phyloP scores from a whole-genome alignment of 306 rosid genomes.

The Fragaria ananassa region DNA sequence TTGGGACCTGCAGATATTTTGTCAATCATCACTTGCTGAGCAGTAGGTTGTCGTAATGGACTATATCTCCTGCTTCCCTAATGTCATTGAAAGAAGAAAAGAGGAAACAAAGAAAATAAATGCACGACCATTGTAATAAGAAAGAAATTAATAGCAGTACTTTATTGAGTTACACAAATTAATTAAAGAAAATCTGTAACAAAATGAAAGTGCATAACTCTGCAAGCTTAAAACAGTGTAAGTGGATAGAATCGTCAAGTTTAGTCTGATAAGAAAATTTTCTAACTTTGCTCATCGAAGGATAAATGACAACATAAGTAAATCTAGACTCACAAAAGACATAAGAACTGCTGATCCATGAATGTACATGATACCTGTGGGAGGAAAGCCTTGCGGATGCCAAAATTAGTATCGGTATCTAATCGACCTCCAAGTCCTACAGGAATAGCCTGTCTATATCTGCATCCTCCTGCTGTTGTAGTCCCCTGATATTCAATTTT shows the following conservation, averaged over 20 bases:
- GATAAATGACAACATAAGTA: neutral
- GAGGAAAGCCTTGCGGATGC: constrained; percentile 80
- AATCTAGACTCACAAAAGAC: neutral
- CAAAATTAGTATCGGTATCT: constrained; percentile 65
- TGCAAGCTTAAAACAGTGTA: no score
- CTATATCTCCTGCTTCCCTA: constrained; percentile 69
- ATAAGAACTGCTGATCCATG: neutral
- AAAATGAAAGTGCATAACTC: no score
- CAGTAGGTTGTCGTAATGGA: constrained; percentile 64
- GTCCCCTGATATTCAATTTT: constrained; percentile 46
- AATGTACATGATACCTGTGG: constrained; percentile 60
- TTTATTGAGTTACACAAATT: neutral
- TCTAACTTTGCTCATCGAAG: no score
- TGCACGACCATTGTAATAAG: constrained; percentile 13
- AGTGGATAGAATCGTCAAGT: no score
- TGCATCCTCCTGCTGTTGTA: constrained; percentile 73
- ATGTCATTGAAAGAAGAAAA: constrained; percentile 22
- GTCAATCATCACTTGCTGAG: constrained; percentile 83
- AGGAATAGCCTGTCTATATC: constrained; percentile 88
- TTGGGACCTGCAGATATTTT: constrained; percentile 70
- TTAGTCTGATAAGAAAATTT: no score
- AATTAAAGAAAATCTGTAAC: no score
- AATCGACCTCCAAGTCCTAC: constrained; percentile 63
- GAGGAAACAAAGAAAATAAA: neutral
- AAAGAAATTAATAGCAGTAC: neutral